These are phyloP conservation scores for Vaucheria bursata DNA, from an alignment of 352 stramenopile genomes.

Conservation along the genomic window DNA sequence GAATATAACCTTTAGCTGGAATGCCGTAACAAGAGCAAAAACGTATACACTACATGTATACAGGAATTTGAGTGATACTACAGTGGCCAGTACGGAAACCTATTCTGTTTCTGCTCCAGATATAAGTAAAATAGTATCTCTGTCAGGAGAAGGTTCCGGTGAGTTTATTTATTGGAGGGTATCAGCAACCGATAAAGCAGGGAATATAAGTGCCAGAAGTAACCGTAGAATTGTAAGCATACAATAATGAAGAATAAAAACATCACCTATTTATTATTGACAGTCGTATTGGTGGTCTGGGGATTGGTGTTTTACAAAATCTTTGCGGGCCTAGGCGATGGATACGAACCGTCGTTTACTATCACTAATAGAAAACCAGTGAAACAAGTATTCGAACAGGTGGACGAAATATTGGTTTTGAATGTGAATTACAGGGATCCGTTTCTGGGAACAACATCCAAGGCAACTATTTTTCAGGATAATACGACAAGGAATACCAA, in stretches of 20 bases:
- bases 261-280: not conserved
- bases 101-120: too few species aligned
- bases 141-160: too few species aligned
- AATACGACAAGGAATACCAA: not conserved
- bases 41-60: too few species aligned
- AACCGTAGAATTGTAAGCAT: not conserved
- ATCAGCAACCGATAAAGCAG: not conserved
- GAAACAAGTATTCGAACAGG: too few species aligned
- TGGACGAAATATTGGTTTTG: not conserved
- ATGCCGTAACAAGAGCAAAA: too few species aligned
- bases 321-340: too few species aligned
- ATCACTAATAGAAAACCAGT: too few species aligned
- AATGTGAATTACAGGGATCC: not conserved
- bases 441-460: not conserved
- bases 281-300: not conserved
- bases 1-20: too few species aligned
- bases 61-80: too few species aligned
- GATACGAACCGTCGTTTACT: too few species aligned
- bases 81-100: too few species aligned
- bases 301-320: not conserved
- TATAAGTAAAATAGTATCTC: too few species aligned
- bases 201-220: not conserved
- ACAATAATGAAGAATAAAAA: not conserved
- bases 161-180: not conserved
- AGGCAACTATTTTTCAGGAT: not conserved